phyloP scores from a whole-genome alignment of 768 basidiomycete species.

The Boletus reticuloceps region DNA sequence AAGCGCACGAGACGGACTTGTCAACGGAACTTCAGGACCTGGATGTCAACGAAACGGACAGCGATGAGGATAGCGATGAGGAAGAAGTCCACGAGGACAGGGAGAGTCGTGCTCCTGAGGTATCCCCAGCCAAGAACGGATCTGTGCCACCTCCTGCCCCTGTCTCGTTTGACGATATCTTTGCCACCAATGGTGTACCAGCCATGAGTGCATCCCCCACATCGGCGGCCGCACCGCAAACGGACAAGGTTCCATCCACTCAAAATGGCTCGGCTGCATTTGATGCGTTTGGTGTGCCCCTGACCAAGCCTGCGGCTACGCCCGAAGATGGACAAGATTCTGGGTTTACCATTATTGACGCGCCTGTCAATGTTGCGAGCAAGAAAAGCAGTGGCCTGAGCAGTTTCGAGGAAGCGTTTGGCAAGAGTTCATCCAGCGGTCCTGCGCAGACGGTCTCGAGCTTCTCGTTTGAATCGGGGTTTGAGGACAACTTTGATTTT shows the following conservation, averaged over 20 bases:
- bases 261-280: conserved; percentile 21
- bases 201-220: conserved; percentile 18
- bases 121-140: conserved; percentile 12
- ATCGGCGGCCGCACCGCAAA: conserved; percentile 13
- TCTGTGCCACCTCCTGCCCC: conserved; percentile 2
- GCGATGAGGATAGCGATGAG: conserved; percentile 48
- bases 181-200: conserved; percentile 28
- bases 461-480: conserved; percentile 65
- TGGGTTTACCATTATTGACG: conserved; percentile 17
- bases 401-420: conserved; percentile 76
- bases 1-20: conserved; percentile 52
- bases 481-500: conserved; percentile 70
- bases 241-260: conserved; percentile 14
- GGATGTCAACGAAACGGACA: conserved; percentile 55
- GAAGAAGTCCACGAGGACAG: conserved; percentile 34
- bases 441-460: conserved; percentile 32
- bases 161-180: conserved; percentile 56
- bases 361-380: conserved; percentile 11
- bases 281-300: conserved; percentile 42
- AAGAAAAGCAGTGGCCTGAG: conserved; percentile 35
- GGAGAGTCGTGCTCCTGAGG: conserved; percentile 19
- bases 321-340: conserved; percentile 21
- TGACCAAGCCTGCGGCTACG: conserved; percentile 15
- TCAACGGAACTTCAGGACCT: conserved; percentile 54
- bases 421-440: conserved; percentile 44